phyloP scores from a whole-genome alignment of 2,329 filamentous ascomycete species.

The Fusarium sp. region DNA sequence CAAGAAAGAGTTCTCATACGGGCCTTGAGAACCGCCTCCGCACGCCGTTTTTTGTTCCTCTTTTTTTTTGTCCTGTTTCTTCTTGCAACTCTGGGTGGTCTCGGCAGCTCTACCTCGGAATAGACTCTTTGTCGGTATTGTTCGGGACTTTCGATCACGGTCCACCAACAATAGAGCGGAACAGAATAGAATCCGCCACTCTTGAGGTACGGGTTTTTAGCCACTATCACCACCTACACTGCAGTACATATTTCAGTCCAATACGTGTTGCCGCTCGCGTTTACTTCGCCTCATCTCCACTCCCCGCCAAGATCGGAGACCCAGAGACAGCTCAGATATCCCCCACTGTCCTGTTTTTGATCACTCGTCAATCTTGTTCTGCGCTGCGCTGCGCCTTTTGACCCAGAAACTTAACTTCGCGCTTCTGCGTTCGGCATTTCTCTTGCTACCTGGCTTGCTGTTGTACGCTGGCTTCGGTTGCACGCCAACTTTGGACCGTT shows the following conservation, averaged over 20 bases:
- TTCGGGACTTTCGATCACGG: slow-evolving; percentile 10
- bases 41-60: not conserved
- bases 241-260: slow-evolving; percentile 4
- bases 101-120: slow-evolving; percentile 24
- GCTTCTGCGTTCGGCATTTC: slow-evolving; percentile 30
- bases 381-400: slow-evolving; percentile 23
- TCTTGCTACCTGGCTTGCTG: slow-evolving; percentile 32
- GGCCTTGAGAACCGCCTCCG: not conserved
- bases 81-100: slow-evolving; percentile 2
- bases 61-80: not conserved
- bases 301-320: slow-evolving; percentile 32
- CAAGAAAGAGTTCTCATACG: slow-evolving; percentile 23
- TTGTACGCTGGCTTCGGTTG: slow-evolving; percentile 35
- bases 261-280: slow-evolving; percentile 16
- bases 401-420: slow-evolving; percentile 8
- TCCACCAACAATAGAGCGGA: slow-evolving; percentile 22
- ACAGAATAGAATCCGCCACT: slow-evolving; percentile 27
- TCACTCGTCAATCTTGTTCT: slow-evolving; percentile 24
- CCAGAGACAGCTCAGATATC: slow-evolving; percentile 36
- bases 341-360: slow-evolving; percentile 37
- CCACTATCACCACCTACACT: slow-evolving; percentile 27
- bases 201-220: slow-evolving; percentile 25
- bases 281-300: slow-evolving; percentile 41
- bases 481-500: slow-evolving; percentile 26
- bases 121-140: slow-evolving; percentile 12